These are phyloP conservation scores for Ulota crispa DNA, from an alignment of 225 moss, liverwort and hornwort species.

Conservation along the genomic window DNA sequence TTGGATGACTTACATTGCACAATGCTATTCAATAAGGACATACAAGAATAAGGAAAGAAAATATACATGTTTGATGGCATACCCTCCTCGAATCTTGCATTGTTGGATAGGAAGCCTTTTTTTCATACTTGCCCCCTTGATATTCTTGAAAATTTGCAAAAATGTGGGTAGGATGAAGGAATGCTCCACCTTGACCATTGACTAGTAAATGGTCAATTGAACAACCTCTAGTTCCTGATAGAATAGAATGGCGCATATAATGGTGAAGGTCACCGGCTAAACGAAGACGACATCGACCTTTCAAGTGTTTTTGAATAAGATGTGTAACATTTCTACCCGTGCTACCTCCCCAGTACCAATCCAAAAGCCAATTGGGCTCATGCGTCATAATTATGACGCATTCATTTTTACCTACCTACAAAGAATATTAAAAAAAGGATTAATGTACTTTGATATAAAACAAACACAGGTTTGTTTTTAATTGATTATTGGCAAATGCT, in stretches of 20 bases:
- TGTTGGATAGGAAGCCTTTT: constrained; percentile 40
- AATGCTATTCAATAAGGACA: not conserved
- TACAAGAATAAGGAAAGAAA: not conserved
- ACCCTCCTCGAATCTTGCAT: constrained; percentile 45
- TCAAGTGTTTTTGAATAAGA: constrained; percentile 43
- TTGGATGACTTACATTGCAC: not conserved
- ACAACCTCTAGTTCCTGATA: not conserved
- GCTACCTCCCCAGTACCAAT: constrained; percentile 58
- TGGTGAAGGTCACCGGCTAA: constrained; percentile 60
- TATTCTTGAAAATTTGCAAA: constrained; percentile 48
- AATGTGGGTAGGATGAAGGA: constrained; percentile 61
- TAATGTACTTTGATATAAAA: too few species aligned
- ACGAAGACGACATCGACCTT: constrained; percentile 48
- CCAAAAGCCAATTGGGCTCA: constrained; percentile 67
- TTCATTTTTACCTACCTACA: constrained; percentile 49
- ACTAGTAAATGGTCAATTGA: constrained; percentile 48
- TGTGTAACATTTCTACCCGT: constrained; percentile 53
- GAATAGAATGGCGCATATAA: constrained; percentile 59
- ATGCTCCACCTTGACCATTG: constrained; percentile 63
- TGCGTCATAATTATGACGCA: constrained; percentile 60
- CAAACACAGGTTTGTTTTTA: too few species aligned
- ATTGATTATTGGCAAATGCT: too few species aligned
- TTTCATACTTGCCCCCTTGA: constrained; percentile 41
- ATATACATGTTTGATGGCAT: constrained; percentile 30
- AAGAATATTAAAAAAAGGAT: too few species aligned